Evolutionary conservation across 495 filamentous ascomycete species (phyloP).

Genomic region (Letharia lupina): DNA sequence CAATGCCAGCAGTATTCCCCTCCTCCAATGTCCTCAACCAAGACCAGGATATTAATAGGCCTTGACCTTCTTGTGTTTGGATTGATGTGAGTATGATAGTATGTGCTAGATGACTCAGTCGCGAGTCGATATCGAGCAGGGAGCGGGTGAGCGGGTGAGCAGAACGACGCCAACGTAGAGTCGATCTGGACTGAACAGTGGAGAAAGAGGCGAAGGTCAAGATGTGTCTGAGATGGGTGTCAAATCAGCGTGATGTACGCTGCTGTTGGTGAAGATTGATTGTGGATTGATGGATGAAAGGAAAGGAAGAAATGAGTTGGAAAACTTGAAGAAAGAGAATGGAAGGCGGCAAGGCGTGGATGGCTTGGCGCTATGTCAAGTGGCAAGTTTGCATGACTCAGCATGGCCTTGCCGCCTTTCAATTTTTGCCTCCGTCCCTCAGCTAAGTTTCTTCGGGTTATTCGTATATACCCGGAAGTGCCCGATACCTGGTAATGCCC

Average conservation of each 20-base stretch:
- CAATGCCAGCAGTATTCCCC: slow-evolving; percentile 9
- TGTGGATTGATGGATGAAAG: not conserved
- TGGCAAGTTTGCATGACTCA: slow-evolving; percentile 10
- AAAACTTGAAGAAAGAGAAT: not conserved
- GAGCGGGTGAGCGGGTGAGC: not conserved
- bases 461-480: too few relatives aligned
- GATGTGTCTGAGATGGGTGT: not conserved
- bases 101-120: slow-evolving; percentile 1
- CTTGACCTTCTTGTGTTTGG: not conserved
- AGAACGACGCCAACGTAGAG: not conserved
- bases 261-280: not conserved
- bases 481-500: accelerated
- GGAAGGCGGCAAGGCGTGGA: not conserved
- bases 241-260: not conserved
- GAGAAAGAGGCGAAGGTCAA: not conserved
- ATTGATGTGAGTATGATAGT: not conserved
- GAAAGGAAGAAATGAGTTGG: not conserved
- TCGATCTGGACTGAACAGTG: not conserved
- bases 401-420: not conserved
- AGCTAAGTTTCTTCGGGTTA: too few relatives aligned
- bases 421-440: too few relatives aligned
- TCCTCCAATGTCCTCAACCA: slow-evolving; percentile 6
- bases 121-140: not conserved
- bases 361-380: not conserved
- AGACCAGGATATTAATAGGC: slow-evolving; percentile 5